A percentile compares a stretch with the other conserved stretches of the same genome.
Conservation (phyloP, 1,284 basidiomycete species). For the Ustilago nuda region DNA sequence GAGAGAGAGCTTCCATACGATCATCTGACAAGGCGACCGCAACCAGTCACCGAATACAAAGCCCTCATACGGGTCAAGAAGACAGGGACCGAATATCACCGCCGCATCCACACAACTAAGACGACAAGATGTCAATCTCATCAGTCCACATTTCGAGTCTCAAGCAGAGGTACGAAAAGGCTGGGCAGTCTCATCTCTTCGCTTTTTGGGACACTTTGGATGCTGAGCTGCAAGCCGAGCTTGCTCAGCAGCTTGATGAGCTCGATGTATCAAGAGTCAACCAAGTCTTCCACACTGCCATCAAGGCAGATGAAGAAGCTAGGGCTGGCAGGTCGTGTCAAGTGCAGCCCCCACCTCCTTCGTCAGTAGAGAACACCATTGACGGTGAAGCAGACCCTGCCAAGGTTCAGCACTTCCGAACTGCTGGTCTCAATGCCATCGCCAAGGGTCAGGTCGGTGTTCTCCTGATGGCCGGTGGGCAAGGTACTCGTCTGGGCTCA, state of each 20-base stretch:
- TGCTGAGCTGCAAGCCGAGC: conserved; percentile 75
- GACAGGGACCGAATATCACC: not conserved
- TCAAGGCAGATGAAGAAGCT: conserved; percentile 76
- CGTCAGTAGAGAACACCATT: conserved; percentile 54
- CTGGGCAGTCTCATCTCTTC: conserved; percentile 89
- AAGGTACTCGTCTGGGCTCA: conserved; percentile 94
- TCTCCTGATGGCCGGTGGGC: conserved; percentile 95
- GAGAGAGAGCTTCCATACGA: not conserved
- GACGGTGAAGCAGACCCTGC: conserved; percentile 50
- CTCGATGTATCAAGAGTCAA: conserved; percentile 94
- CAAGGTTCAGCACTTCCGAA: conserved; percentile 73
- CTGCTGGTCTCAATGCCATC: conserved; percentile 83
- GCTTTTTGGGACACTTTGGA: conserved; percentile 84
- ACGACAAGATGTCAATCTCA: conserved; percentile 34
- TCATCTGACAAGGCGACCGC: not conserved
- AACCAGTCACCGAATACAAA: not conserved
- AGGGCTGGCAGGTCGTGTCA: conserved; percentile 70
- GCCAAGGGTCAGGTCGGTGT: conserved; percentile 86
- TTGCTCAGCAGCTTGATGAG: conserved; percentile 80
- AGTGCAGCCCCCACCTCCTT: conserved; percentile 55
- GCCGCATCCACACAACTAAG: not conserved
- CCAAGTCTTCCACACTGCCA: conserved; percentile 82
- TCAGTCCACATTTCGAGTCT: conserved; percentile 38
- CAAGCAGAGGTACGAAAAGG: conserved; percentile 72
- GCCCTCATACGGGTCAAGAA: not conserved